Evolutionary conservation across 1,139 yeast genomes (phyloP).

Genomic region (Suhomyces guaymorum): DNA sequence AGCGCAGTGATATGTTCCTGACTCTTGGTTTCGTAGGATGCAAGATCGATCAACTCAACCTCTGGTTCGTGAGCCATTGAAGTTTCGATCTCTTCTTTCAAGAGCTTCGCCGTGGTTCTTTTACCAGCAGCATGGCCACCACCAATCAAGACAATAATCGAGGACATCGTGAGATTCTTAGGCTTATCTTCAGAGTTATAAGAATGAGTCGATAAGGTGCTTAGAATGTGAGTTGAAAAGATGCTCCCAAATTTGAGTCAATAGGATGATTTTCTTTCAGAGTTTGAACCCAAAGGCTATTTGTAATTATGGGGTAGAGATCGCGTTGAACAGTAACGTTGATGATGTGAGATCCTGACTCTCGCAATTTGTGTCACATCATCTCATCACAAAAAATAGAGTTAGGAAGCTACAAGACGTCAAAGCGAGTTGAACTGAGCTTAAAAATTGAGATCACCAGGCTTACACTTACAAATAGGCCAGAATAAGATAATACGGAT

Average conservation of each 20-base stretch:
- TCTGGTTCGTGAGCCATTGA: constrained; percentile 18
- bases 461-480: too few relatives aligned
- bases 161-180: constrained; percentile 5
- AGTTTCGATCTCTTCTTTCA: constrained; percentile 30
- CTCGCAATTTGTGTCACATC: constrained; percentile 1
- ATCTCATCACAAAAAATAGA: constrained; percentile 3
- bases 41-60: constrained; percentile 34
- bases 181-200: too few relatives aligned
- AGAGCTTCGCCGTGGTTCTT: constrained; percentile 35
- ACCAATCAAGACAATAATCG: constrained; percentile 57
- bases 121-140: constrained; percentile 81
- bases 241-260: too few relatives aligned
- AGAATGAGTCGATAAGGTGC: too few relatives aligned
- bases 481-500: too few relatives aligned
- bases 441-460: too few relatives aligned
- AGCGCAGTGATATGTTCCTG: constrained; percentile 1
- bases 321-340: too few relatives aligned
- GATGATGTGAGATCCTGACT: not conserved
- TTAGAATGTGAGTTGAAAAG: not conserved
- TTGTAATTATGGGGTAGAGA: too few relatives aligned
- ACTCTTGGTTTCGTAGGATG: constrained; percentile 22
- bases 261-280: too few relatives aligned
- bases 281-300: too few relatives aligned
- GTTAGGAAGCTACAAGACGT: too few relatives aligned
- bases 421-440: too few relatives aligned